Percentiles rank a stretch among this genome's conserved stretches.
phyloP scores from a whole-genome alignment of 192 early-diverging fungal genomes.

The Coemansia pectinata region DNA sequence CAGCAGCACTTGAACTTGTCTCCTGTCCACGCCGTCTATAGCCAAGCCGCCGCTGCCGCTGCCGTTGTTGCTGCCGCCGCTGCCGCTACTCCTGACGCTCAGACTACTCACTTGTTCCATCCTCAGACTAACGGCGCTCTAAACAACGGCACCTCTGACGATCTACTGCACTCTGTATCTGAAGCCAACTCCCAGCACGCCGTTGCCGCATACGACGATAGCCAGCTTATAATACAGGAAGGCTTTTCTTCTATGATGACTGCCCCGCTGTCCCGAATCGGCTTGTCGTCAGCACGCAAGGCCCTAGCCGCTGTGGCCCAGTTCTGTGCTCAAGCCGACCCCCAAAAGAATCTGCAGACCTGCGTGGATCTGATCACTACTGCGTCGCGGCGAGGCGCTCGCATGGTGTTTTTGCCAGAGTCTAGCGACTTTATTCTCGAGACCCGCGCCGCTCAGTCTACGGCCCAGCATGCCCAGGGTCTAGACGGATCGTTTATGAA shows the following conservation, averaged over 20 bases:
- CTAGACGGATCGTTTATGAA: conserved; percentile 60
- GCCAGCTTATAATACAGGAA: conserved; percentile 45
- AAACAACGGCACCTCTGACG: conserved; percentile 27
- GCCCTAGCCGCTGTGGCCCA: conserved; percentile 66
- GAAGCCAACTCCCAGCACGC: conserved; percentile 25
- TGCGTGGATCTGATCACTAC: conserved; percentile 61
- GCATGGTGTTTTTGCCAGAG: conserved; percentile 82
- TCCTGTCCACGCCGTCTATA: conserved; percentile 26
- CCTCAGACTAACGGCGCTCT: conserved; percentile 32
- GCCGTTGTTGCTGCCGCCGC: conserved; percentile 37
- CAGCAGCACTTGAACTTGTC: conserved; percentile 24
- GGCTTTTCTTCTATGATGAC: conserved; percentile 44
- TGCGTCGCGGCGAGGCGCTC: conserved; percentile 62
- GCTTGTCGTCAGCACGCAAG: conserved; percentile 30
- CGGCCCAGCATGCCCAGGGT: conserved; percentile 36
- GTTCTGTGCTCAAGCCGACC: conserved; percentile 66
- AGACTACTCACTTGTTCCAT: conserved; percentile 29
- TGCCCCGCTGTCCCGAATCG: conserved; percentile 29
- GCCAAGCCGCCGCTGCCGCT: conserved; percentile 36
- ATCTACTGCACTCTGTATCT: conserved; percentile 31
- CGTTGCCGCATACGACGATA: conserved; percentile 29
- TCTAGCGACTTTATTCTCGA: conserved; percentile 79
- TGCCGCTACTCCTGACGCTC: conserved; percentile 22
- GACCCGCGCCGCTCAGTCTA: conserved; percentile 46
- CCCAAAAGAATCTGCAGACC: conserved; percentile 60